Base-by-base conservation (phyloP, 352 stramenopile species). In the Salisapilia sapeloensis region DNA sequence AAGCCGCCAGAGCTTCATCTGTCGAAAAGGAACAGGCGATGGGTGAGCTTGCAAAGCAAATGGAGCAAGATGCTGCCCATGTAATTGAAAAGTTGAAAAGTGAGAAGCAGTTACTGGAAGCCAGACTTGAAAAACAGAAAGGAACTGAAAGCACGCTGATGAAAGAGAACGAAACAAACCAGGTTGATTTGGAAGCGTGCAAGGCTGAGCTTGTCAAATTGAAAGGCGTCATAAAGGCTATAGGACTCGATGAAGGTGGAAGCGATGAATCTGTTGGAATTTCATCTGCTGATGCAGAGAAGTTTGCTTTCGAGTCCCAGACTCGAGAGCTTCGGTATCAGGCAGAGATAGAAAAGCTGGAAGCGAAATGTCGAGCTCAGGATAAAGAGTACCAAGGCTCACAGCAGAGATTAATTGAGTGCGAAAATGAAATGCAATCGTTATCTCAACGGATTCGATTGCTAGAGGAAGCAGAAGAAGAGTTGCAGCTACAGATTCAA, bases 401-500 rank as follows among this genome's bases (percentile, higher is more conserved):
- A 4, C 58, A 56, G 18, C 15, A 14, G 2, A 61, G 42, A 16
- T 19, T 60, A 0, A 3, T 32, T 8, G 49, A 61, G 11, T 37
- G 57, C 15, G 64, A 81, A 22, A 27, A 51, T 6, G 48, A 74
- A 8, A 44, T 49, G 6, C 37, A 64, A 17, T 17, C 13, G 4
- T 33, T 85, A 6, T 22, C 47, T 0, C 46, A 66, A n/a, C 55
- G 53, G 6, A 56, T 82, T n/a, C 42, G 50, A 3, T 46, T 69
- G 6, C 41, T 85, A 4, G 54, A 79, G 49, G 74, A 90, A 18
- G 52, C 47, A 0, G 70, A 90, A 31, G 74, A 90, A 44, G 74
- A 90, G 32, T 40, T 85, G 23, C 66, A 81, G 24, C 37, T 86
- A 6, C 74, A 90, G 36, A 16, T 86, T 6, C 74, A 90, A 40